phyloP scores from a whole-genome alignment of 1,284 basidiomycete genomes.

The Ganoderma boninense region DNA sequence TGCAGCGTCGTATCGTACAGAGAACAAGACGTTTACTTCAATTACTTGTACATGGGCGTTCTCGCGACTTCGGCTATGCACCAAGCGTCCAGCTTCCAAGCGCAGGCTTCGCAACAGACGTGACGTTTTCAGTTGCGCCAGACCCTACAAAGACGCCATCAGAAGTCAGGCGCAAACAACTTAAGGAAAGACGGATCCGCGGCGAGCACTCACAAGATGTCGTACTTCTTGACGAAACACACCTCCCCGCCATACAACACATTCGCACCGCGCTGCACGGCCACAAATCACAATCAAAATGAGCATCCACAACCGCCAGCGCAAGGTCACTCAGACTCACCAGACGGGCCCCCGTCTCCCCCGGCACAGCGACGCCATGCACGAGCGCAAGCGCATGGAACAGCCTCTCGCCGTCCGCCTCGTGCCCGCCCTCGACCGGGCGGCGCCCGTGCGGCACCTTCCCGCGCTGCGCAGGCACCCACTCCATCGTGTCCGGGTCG shows the following conservation, averaged over 20 bases:
- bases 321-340: conserved; percentile 45
- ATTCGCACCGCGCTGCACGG: conserved; percentile 51
- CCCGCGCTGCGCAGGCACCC: conserved; percentile 67
- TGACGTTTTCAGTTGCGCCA: conserved; percentile 39
- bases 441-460: conserved; percentile 57
- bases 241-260: conserved; percentile 29
- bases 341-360: conserved; percentile 76
- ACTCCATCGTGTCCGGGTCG: conserved; percentile 71
- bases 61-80: background rate
- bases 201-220: conserved; percentile 23
- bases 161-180: background rate
- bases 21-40: background rate
- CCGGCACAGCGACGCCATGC: conserved; percentile 65
- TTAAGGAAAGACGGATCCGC: no score
- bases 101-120: background rate
- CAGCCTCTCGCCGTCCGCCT: conserved; percentile 47
- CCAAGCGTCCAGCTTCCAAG: background rate
- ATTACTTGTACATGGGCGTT: no score
- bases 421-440: conserved; percentile 54
- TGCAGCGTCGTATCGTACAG: background rate
- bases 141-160: conserved; percentile 35
- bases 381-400: conserved; percentile 50
- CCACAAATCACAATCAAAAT: conserved; percentile 31
- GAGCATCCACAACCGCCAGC: background rate
- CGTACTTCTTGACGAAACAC: conserved; percentile 21